These are phyloP conservation scores for Conringia planisiliqua DNA, from an alignment of 345 rosid species.

Conservation along the genomic window DNA sequence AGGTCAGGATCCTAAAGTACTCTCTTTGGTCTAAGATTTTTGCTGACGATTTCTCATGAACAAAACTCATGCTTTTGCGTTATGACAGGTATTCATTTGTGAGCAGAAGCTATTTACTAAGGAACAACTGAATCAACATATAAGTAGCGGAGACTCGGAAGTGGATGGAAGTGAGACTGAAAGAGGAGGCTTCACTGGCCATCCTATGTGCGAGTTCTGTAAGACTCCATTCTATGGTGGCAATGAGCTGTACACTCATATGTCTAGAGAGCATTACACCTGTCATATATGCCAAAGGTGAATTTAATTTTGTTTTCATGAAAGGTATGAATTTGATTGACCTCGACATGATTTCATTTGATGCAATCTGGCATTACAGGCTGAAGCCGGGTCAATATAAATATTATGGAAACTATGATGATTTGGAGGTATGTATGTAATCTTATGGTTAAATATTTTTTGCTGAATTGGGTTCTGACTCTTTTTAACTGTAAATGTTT, in stretches of 20 bases:
- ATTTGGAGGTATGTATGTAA: conserved; percentile 53
- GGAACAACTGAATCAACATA: conserved; percentile 73
- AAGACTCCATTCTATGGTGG: conserved; percentile 77
- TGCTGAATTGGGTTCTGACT: neutral
- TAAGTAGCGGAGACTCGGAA: conserved; percentile 75
- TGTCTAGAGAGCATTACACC: conserved; percentile 84
- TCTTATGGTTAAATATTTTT: neutral
- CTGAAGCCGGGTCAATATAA: conserved; percentile 81
- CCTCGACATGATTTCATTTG: neutral
- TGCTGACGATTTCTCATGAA: neutral
- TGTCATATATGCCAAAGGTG: conserved; percentile 94
- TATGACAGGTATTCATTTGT: conserved; percentile 68
- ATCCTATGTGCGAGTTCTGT: conserved; percentile 88
- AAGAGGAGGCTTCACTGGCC: conserved; percentile 91
- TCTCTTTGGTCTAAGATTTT: neutral
- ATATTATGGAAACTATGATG: conserved; percentile 80
- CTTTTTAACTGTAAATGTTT: neutral
- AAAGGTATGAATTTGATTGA: neutral
- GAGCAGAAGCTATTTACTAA: conserved; percentile 81
- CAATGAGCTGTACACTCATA: conserved; percentile 78
- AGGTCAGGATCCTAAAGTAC: conserved; percentile 40
- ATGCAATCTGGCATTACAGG: conserved; percentile 41
- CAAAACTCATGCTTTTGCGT: neutral
- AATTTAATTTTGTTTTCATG: neutral
- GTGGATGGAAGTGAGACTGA: conserved; percentile 93